Percentiles rank a stretch among this genome's conserved stretches.
Conservation (phyloP, 768 basidiomycete species). For the Saitozyma podzolica region DNA sequence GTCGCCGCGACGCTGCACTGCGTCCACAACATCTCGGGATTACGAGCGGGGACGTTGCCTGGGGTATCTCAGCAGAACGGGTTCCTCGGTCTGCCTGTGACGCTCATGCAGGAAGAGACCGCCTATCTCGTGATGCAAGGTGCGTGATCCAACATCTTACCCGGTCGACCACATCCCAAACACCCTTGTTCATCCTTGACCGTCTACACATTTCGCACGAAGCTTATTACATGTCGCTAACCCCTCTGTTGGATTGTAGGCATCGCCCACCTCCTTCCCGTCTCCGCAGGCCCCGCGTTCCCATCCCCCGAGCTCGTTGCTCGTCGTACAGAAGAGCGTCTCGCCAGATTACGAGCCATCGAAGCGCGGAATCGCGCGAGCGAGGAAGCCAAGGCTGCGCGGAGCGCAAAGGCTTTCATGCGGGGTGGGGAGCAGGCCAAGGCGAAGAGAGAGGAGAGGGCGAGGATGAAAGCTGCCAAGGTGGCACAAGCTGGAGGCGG, state of each 20-base stretch:
- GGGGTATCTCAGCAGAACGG: slow-evolving; percentile 94
- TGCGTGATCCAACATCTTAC: slow-evolving; percentile 47
- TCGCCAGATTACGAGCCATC: slow-evolving; percentile 18
- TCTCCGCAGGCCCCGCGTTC: slow-evolving; percentile 59
- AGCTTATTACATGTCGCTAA: neutral
- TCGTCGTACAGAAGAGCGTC: slow-evolving; percentile 28
- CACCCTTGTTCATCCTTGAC: neutral
- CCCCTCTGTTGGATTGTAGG: slow-evolving; percentile 56
- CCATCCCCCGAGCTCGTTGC: slow-evolving; percentile 55
- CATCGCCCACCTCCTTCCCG: slow-evolving; percentile 73
- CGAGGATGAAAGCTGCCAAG: slow-evolving; percentile 40
- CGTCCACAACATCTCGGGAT: slow-evolving; percentile 77
- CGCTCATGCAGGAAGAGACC: slow-evolving; percentile 87
- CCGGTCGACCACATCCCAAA: neutral
- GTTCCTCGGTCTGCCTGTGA: slow-evolving; percentile 87
- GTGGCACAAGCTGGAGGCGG: slow-evolving; percentile 9
- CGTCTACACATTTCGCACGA: neutral
- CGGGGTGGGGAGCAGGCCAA: slow-evolving; percentile 64
- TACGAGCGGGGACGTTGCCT: slow-evolving; percentile 85
- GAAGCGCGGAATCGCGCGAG: slow-evolving; percentile 54
- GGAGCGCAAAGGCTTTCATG: slow-evolving; percentile 18
- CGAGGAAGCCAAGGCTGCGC: slow-evolving; percentile 45
- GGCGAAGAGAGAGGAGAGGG: slow-evolving; percentile 66
- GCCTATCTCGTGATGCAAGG: slow-evolving; percentile 82
- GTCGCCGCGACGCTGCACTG: slow-evolving; percentile 79